Evolutionary conservation across 306 rosid species (phyloP), one percentile per base, ranked within the genome.

Genomic region (Trifolium repens): DNA sequence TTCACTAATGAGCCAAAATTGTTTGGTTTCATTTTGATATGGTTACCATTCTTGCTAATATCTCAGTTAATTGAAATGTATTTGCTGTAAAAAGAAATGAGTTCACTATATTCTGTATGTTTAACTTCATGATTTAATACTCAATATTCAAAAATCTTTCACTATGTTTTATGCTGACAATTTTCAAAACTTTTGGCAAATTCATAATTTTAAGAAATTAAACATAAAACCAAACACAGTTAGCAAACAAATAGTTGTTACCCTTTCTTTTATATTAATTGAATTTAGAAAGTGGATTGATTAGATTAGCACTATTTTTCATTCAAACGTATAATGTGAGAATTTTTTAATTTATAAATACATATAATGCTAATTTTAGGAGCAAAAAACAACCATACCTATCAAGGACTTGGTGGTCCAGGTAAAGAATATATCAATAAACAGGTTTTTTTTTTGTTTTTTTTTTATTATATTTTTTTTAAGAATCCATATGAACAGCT

Each of bases 401-500:
- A 67, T 16, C 4, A 15, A 40, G 5, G 66, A n/a, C 50, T 39
- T 63, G 49, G 62, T 50, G 71, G 72, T 24, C 54, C 9, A 17
- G 2, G 68, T 19, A 16, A 54, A 72, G 69, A 65, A 79, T 14
- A 49, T 5, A 9, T 2, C 37, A 30, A 50, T 52, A 52, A 69
- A 42, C 62, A 52, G 4, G 5, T 10, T 58, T 55, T 59, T 39
- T 1, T 47, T n/a, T n/a, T n/a, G n/a, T n/a, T n/a, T n/a, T n/a
- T n/a, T n/a, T n/a, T n/a, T n/a, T n/a, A n/a, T n/a, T n/a, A n/a
- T n/a, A n/a, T 59, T 39, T 1, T 47, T 46, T 30, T 30, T 34
- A 11, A 30, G 44, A 52, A 46, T 6, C 37, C 8, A 44, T 37
- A 73, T 74, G 67, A 75, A 69, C 61, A 30, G 5, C 61, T 30